Conservation (phyloP, 257 asterid genomes). For the Petunia secreta region DNA sequence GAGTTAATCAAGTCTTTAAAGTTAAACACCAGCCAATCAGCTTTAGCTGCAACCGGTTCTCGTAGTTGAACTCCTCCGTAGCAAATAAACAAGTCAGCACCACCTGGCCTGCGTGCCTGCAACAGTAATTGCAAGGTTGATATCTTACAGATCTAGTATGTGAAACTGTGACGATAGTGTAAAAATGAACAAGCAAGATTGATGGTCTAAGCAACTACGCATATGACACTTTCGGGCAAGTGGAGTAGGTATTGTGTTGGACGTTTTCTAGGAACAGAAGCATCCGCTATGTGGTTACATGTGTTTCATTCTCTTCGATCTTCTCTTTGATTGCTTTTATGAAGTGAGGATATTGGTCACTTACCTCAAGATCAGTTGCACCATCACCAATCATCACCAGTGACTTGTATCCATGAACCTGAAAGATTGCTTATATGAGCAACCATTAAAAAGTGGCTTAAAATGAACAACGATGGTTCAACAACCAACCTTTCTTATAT, state of each 20-base stretch:
- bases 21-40: slow-evolving; percentile 89
- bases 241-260: too few species aligned
- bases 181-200: not conserved
- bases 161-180: too few species aligned
- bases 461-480: too few species aligned
- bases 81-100: slow-evolving; percentile 86
- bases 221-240: too few species aligned
- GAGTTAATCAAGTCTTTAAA: slow-evolving; percentile 72
- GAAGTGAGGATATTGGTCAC: not conserved
- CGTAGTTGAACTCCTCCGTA: slow-evolving; percentile 85
- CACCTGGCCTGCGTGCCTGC: slow-evolving; percentile 90
- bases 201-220: not conserved
- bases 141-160: not conserved
- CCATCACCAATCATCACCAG: slow-evolving; percentile 98
- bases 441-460: slow-evolving; percentile 19
- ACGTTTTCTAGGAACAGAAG: too few species aligned
- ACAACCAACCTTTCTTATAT: slow-evolving; percentile 78
- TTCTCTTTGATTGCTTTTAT: too few species aligned
- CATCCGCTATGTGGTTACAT: too few species aligned
- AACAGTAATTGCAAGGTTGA: not conserved
- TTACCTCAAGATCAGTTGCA: slow-evolving; percentile 96
- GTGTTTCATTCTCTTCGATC: too few species aligned
- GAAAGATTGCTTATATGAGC: slow-evolving; percentile 31
- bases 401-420: slow-evolving; percentile 66
- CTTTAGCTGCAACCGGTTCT: slow-evolving; percentile 78